Conservation (phyloP, 2,329 filamentous ascomycete genomes). For the Sclerotinia subarctica region DNA sequence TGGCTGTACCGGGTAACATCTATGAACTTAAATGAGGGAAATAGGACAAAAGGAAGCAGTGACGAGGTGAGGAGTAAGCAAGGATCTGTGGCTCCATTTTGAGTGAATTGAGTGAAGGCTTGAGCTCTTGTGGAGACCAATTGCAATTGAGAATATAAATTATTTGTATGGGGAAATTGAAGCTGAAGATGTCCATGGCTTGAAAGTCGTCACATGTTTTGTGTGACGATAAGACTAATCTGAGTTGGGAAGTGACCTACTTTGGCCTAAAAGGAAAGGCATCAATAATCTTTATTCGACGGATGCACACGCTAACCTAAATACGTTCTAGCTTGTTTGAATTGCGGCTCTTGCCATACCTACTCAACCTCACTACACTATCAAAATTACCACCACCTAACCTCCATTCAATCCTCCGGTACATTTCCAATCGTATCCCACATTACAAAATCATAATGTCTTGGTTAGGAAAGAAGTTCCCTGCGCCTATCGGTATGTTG, state of each 20-base stretch:
- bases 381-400: constrained; percentile 16
- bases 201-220: too few species aligned
- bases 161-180: constrained; percentile 2
- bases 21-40: neutral
- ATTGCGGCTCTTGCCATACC: constrained; percentile 5
- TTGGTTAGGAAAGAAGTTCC: constrained; percentile 83
- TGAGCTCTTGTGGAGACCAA: constrained; percentile 10
- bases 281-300: rapidly evolving
- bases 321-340: neutral
- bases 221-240: neutral
- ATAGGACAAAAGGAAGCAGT: neutral
- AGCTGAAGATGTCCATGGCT: neutral
- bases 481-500: constrained; percentile 71
- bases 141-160: neutral
- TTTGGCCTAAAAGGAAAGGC: neutral
- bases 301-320: neutral
- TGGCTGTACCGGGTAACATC: too few species aligned
- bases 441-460: constrained; percentile 59
- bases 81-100: constrained; percentile 14
- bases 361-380: constrained; percentile 7
- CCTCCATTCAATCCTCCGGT: constrained; percentile 35
- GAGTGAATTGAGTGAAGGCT: neutral
- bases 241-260: neutral
- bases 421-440: constrained; percentile 37
- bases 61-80: constrained; percentile 8